Evolutionary conservation across 805 yeast species (phyloP), one percentile per base, ranked within the genome.

Genomic region (Myxozyma vanderwaltii): DNA sequence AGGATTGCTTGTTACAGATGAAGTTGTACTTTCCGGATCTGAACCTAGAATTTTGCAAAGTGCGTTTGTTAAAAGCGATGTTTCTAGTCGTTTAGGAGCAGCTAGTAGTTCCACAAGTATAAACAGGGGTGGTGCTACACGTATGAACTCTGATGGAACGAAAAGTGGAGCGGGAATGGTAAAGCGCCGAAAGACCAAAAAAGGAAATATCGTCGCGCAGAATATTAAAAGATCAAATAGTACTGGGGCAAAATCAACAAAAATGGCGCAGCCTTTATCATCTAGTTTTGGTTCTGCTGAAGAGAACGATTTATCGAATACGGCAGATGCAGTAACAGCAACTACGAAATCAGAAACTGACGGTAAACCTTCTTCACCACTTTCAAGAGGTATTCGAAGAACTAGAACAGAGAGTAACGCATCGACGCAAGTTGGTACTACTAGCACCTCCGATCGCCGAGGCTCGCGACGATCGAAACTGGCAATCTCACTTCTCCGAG

Each of bases 401-500:
- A 39, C 54, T 26, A 46, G 54, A 17, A 50, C 54, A 7, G 52
- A 36, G n/a, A 48, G 54, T 27, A 39, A 4, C 26, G 39, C 46
- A 12, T 40, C 50, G 12, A n/a, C 43, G 23, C 40, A 39, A 39
- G 21, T 29, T 7, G 54, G 41, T 26, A 19, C 38, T 1, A 51
- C 19, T 29, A 38, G 19, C 17, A 19, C 23, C n/a, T n/a, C n/a
- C 8, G 56, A 17, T 10, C 43, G 38, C 5, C 45, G 49, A 38
- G 46, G 40, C 6, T 21, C 39, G 29, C 48, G 40, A 19, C 39
- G 41, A 6, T 58, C 57, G 13, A 45, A 47, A 27, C 51, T 61
- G 8, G 64, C 64, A 23, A 58, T 61, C 29, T 49, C 63, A 7
- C 23, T 61, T 17, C 57, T 61, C 12, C 63, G 64, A 3, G 64